phyloP scores from a whole-genome alignment of 192 early-diverging fungal species.

The Kickxella alabastrina region DNA sequence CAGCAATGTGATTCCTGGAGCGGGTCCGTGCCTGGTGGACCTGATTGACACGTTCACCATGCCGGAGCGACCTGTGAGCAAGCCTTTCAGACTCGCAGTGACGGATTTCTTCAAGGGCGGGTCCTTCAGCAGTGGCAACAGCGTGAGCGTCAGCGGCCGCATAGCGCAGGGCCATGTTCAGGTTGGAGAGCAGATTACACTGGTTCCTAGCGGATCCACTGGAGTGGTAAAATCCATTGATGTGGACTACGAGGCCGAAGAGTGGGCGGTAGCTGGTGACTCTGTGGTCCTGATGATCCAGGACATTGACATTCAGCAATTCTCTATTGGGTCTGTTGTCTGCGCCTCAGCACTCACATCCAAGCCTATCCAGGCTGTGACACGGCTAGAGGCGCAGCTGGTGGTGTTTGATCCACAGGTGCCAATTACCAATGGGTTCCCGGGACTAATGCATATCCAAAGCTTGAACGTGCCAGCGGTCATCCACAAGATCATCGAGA shows the following conservation, averaged over 20 bases:
- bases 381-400: conserved; percentile 76
- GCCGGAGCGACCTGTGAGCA: conserved; percentile 71
- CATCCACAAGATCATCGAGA: conserved; percentile 70
- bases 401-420: conserved; percentile 91
- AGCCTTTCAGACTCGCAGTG: conserved; percentile 80
- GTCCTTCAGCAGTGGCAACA: conserved; percentile 54
- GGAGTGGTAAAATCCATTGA: conserved; percentile 79
- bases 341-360: conserved; percentile 57
- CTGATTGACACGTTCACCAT: conserved; percentile 70
- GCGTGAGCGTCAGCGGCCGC: conserved; percentile 80
- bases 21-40: conserved; percentile 73
- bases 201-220: conserved; percentile 76
- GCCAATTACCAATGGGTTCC: conserved; percentile 90
- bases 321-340: conserved; percentile 76
- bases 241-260: conserved; percentile 60
- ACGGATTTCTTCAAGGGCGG: conserved; percentile 92
- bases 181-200: conserved; percentile 73
- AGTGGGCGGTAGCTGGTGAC: conserved; percentile 96
- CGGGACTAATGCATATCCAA: conserved; percentile 81
- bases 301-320: conserved; percentile 41
- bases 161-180: conserved; percentile 87
- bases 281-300: conserved; percentile 72
- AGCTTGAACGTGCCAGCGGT: conserved; percentile 75
- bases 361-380: conserved; percentile 71
- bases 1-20: conserved; percentile 59